Conservation (phyloP, 768 basidiomycete genomes). For the Russula compacta region DNA sequence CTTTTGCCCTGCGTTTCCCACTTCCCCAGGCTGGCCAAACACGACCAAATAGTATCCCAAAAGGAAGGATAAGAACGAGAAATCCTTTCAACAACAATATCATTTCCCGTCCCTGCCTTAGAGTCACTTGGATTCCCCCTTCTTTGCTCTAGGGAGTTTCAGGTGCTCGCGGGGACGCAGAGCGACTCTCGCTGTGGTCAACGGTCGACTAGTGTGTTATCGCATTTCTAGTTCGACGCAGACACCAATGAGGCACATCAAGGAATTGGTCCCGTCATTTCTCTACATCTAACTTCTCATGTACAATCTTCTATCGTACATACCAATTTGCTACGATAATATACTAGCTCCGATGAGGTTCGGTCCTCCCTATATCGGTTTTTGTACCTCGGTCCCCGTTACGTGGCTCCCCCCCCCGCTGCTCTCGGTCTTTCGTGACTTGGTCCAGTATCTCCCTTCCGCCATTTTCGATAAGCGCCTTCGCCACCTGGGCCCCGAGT, state of each 20-base stretch:
- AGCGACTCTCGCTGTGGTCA: conserved; percentile 18
- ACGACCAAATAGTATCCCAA: conserved; percentile 13
- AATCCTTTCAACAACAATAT: background rate
- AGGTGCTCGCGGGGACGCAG: conserved; percentile 24
- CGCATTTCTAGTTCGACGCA: conserved; percentile 15
- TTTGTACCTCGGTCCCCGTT: conserved; percentile 24
- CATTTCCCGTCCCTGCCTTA: conserved; percentile 21
- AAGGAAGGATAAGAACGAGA: background rate
- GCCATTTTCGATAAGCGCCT: conserved; percentile 53
- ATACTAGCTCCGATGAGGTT: background rate
- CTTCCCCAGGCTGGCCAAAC: background rate
- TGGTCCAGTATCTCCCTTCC: conserved; percentile 76
- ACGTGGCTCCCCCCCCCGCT: conserved; percentile 31
- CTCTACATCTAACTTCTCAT: background rate
- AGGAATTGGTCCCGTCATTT: background rate
- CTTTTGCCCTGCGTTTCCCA: background rate
- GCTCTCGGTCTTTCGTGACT: conserved; percentile 60
- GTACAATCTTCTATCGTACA: background rate
- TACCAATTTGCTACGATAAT: background rate
- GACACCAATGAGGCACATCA: conserved; percentile 18
- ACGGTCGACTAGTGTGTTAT: conserved; percentile 15
- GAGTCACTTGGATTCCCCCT: conserved; percentile 25
- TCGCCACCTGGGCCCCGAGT: conserved; percentile 60
- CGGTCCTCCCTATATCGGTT: conserved; percentile 3
- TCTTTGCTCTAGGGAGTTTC: conserved; percentile 16